phyloP scores from a whole-genome alignment of 2,329 filamentous ascomycete genomes.

The Diaporthe longicolla region DNA sequence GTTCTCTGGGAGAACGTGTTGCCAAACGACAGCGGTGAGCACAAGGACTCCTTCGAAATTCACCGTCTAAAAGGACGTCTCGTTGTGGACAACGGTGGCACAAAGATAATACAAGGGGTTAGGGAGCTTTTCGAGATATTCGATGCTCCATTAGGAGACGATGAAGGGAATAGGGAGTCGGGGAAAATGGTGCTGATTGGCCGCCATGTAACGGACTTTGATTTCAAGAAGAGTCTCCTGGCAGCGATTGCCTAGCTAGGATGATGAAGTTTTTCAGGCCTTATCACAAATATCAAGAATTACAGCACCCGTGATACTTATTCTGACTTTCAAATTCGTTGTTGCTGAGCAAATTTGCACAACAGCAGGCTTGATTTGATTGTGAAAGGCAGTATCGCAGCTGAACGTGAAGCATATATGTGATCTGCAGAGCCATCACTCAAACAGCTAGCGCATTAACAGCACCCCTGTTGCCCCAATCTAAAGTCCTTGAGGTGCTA shows the following conservation, averaged over 20 bases:
- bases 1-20: conserved; percentile 85
- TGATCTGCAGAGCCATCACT: conserved; percentile 21
- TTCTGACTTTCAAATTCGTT: not conserved
- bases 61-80: conserved; percentile 90
- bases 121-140: conserved; percentile 94
- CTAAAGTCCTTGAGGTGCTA: conserved; percentile 8
- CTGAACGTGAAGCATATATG: not conserved
- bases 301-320: too few relatives aligned
- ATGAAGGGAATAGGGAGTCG: conserved; percentile 46
- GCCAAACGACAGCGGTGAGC: conserved; percentile 57
- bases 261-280: not conserved
- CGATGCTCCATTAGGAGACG: conserved; percentile 62
- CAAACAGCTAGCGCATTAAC: conserved; percentile 8
- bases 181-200: conserved; percentile 77
- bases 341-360: not conserved
- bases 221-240: conserved; percentile 63
- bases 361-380: not conserved
- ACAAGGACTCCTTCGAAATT: conserved; percentile 75
- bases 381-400: not conserved
- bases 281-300: not conserved
- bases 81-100: conserved; percentile 71
- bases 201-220: conserved; percentile 64
- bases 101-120: conserved; percentile 90
- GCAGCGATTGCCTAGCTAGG: conserved; percentile 35
- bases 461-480: conserved; percentile 30